These are phyloP conservation scores for Porodaedalea pini DNA, from an alignment of 1,284 basidiomycete genomes.

Conservation along the genomic window DNA sequence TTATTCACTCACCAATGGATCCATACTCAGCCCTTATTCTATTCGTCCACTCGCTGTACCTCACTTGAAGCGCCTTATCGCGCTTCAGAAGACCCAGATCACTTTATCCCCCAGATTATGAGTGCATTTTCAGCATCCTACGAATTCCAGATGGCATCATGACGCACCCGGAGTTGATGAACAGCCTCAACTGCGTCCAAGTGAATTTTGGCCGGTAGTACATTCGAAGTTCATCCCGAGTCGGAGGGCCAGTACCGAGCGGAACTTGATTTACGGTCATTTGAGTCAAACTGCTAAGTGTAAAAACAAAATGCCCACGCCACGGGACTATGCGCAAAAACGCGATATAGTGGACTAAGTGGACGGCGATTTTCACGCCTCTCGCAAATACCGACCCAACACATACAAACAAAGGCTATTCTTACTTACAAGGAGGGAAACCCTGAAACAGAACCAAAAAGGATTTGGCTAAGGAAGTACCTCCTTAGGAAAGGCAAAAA, in stretches of 20 bases:
- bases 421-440: no score
- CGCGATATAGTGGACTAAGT: no score
- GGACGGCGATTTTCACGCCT: no score
- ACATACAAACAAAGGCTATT: no score
- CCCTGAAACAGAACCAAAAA: no score
- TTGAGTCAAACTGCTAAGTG: no score
- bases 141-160: not conserved
- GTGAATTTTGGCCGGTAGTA: constrained; percentile 73
- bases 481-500: no score
- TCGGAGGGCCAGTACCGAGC: constrained; percentile 50
- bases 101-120: constrained; percentile 34
- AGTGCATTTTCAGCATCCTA: constrained; percentile 6
- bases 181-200: constrained; percentile 69
- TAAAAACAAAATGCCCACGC: no score
- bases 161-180: constrained; percentile 70
- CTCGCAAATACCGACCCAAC: no score
- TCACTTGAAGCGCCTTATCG: constrained; percentile 59
- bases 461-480: no score
- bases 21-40: constrained; percentile 58
- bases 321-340: no score
- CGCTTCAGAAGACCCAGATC: constrained; percentile 76
- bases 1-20: constrained; percentile 51
- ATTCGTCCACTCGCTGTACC: constrained; percentile 60
- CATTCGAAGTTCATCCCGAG: constrained; percentile 56
- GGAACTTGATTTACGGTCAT: constrained; percentile 5